These are phyloP conservation scores for Atkinsonella hypoxylon DNA, from an alignment of 2,329 filamentous ascomycete genomes.

Conservation along the genomic window DNA sequence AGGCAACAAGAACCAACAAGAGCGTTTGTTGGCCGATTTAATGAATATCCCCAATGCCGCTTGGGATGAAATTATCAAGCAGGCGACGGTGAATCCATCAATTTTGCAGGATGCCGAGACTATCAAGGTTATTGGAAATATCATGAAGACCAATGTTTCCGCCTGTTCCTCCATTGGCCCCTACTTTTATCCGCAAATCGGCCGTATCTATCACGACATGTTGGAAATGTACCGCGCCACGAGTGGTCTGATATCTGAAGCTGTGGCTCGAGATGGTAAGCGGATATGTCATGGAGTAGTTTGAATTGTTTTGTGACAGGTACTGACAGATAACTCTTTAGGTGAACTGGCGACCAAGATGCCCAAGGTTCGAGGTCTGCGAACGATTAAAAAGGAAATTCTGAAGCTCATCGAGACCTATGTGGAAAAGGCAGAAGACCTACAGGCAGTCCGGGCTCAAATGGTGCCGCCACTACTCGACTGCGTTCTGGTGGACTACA, in stretches of 20 bases:
- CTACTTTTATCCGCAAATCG: conserved; percentile 97
- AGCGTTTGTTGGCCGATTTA: conserved; percentile 78
- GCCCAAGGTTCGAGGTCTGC: conserved; percentile 85
- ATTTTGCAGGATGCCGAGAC: conserved; percentile 87
- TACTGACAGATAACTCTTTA: conserved; percentile 19
- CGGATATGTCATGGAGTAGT: conserved; percentile 18
- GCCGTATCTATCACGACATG: conserved; percentile 96
- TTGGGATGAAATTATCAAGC: conserved; percentile 89
- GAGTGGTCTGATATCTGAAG: conserved; percentile 91
- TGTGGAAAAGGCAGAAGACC: conserved; percentile 92
- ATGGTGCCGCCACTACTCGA: conserved; percentile 95
- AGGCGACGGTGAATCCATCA: conserved; percentile 72
- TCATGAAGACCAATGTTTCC: conserved; percentile 99
- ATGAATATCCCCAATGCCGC: conserved; percentile 91
- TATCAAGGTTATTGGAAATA: conserved; percentile 97
- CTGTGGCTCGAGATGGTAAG: conserved; percentile 71
- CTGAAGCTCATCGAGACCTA: conserved; percentile 97
- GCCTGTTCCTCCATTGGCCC: conserved; percentile 91
- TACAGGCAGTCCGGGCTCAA: conserved; percentile 82
- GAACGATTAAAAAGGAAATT: conserved; percentile 99
- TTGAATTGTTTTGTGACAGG: background rate
- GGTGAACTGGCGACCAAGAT: conserved; percentile 93
- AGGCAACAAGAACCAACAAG: conserved; percentile 87
- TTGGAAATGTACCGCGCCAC: conserved; percentile 97
- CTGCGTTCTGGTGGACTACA: conserved; percentile 90